phyloP scores from a whole-genome alignment of 306 rosid genomes.

The Glycine soja region DNA sequence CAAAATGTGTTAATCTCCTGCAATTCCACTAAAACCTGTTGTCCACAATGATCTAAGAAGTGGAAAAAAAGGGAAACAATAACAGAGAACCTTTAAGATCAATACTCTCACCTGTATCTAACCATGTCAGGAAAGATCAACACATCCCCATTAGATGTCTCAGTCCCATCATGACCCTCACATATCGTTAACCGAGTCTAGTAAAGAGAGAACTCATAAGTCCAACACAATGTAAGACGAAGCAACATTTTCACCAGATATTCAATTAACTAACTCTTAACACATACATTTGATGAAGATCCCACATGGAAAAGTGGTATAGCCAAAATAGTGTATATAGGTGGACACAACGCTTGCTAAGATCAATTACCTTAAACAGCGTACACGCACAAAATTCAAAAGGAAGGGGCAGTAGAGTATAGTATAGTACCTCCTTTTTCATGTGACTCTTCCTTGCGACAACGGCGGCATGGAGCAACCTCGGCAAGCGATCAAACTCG shows the following conservation, averaged over 20 bases:
- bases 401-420: background rate
- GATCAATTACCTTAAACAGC: too few relatives aligned
- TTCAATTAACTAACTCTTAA: background rate
- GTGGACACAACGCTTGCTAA: too few relatives aligned
- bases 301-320: too few relatives aligned
- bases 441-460: conserved; percentile 71
- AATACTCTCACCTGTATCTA: conserved; percentile 79
- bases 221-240: conserved; percentile 1
- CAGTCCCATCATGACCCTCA: conserved; percentile 94
- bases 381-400: background rate
- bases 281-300: too few relatives aligned
- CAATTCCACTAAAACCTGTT: conserved; percentile 38
- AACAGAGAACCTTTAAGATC: conserved; percentile 2
- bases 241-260: too few relatives aligned
- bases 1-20: conserved; percentile 97
- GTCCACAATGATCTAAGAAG: conserved; percentile 3
- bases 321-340: too few relatives aligned
- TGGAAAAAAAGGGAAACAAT: background rate
- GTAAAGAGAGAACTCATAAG: conserved; percentile 18
- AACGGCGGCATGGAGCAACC: conserved; percentile 89
- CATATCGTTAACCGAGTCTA: conserved; percentile 92
- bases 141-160: conserved; percentile 96
- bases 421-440: conserved; percentile 65
- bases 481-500: conserved; percentile 92
- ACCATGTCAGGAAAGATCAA: conserved; percentile 95